Evolutionary conservation across 768 basidiomycete genomes (phyloP).

Genomic region (Baorangia bicolor): DNA sequence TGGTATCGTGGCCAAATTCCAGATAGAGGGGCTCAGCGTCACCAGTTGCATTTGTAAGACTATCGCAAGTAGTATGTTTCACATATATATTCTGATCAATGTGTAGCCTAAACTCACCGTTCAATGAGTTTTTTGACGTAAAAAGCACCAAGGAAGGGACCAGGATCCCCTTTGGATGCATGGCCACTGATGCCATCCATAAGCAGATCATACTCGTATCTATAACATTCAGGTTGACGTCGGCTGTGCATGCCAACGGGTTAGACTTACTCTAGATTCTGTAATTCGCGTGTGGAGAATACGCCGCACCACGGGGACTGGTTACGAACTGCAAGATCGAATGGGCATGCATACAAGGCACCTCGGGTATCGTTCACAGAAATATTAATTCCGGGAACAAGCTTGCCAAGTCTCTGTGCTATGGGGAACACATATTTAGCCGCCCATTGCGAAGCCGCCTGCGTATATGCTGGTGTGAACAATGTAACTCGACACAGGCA

Average conservation of each 20-base stretch:
- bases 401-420: constrained; percentile 33
- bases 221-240: neutral
- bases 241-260: neutral
- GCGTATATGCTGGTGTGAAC: neutral
- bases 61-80: constrained; percentile 3
- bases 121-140: constrained; percentile 41
- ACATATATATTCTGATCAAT: neutral
- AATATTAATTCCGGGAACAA: constrained; percentile 35
- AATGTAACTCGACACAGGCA: neutral
- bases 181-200: constrained; percentile 40
- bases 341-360: constrained; percentile 43
- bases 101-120: constrained; percentile 24
- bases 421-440: constrained; percentile 36
- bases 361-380: constrained; percentile 37
- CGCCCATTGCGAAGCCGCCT: constrained; percentile 32
- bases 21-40: constrained; percentile 36
- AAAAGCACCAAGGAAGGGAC: constrained; percentile 39
- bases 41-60: constrained; percentile 36
- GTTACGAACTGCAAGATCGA: constrained; percentile 37
- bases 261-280: constrained; percentile 35
- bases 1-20: constrained; percentile 45
- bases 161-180: constrained; percentile 30
- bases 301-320: constrained; percentile 41
- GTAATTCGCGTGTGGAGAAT: constrained; percentile 36
- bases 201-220: constrained; percentile 41